Evolutionary conservation across 768 basidiomycete genomes (phyloP).

Genomic region (Lentinula detonsa): DNA sequence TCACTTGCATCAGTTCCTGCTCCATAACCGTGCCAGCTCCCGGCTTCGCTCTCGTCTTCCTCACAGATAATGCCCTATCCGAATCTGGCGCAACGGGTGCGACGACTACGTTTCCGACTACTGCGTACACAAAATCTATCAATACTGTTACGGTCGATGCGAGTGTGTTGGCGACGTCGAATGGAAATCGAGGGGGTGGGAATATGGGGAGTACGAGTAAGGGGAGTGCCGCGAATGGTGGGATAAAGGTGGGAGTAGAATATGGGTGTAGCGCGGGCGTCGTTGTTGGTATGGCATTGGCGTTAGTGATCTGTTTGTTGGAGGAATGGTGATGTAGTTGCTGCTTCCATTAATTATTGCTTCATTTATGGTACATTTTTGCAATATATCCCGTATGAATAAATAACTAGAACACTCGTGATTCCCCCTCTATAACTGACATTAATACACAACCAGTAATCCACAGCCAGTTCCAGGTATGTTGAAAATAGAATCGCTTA

Average conservation of each 20-base stretch:
- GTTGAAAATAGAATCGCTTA: too few species aligned
- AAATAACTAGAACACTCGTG: too few species aligned
- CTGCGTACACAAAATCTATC: constrained; percentile 23
- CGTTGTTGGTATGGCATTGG: too few species aligned
- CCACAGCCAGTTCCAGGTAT: too few species aligned
- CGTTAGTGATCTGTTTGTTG: too few species aligned
- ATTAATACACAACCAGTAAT: too few species aligned
- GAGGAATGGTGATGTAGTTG: background rate
- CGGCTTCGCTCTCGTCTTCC: constrained; percentile 70
- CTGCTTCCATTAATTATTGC: too few species aligned
- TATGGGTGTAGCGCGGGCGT: background rate
- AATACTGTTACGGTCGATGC: constrained; percentile 28
- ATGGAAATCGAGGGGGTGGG: constrained; percentile 25
- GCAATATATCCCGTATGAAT: too few species aligned
- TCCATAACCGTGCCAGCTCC: constrained; percentile 61
- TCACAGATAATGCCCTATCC: constrained; percentile 32
- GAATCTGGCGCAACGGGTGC: constrained; percentile 22
- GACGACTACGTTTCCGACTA: constrained; percentile 48
- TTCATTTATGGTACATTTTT: too few species aligned
- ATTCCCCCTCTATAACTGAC: too few species aligned
- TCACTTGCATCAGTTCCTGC: constrained; percentile 57
- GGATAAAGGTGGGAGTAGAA: background rate
- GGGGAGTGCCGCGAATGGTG: background rate
- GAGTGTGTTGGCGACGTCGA: constrained; percentile 29
- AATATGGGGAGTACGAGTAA: constrained; percentile 20